These are phyloP conservation scores for Penicillium rolfsii DNA, from an alignment of 2,329 filamentous ascomycete species.

Conservation along the genomic window DNA sequence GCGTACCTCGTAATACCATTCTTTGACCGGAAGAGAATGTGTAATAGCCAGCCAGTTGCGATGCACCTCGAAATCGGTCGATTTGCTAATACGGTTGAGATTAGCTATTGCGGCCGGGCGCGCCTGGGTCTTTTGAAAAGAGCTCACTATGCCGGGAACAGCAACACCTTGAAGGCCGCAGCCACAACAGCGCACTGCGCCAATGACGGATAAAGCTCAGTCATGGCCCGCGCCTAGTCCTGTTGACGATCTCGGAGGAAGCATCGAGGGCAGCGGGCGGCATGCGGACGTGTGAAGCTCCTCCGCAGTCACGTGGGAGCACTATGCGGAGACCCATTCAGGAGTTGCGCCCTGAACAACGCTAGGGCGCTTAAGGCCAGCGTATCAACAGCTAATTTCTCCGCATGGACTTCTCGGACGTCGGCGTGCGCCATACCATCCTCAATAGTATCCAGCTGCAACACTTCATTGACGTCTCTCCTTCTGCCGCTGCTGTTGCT, in stretches of 20 bases:
- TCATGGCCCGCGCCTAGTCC: constrained; percentile 59
- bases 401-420: constrained; percentile 47
- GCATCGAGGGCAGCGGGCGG: background rate
- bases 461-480: constrained; percentile 57
- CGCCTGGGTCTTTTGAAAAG: background rate
- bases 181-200: constrained; percentile 27
- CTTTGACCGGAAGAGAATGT: constrained; percentile 77
- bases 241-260: constrained; percentile 8
- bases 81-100: constrained; percentile 68
- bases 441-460: constrained; percentile 51
- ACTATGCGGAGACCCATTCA: constrained; percentile 29
- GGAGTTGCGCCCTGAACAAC: constrained; percentile 13
- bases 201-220: constrained; percentile 74
- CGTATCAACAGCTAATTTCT: constrained; percentile 28
- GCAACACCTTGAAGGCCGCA: constrained; percentile 25
- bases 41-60: constrained; percentile 98
- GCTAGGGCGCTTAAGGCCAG: constrained; percentile 25
- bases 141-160: constrained; percentile 29
- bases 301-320: constrained; percentile 26
- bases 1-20: constrained; percentile 89
- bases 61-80: constrained; percentile 98
- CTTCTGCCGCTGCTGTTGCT: constrained; percentile 53
- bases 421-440: constrained; percentile 51
- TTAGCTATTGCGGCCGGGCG: constrained; percentile 2
- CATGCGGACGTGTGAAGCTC: constrained; percentile 26